These are phyloP conservation scores for Colletotrichum lindemuthianum DNA, from an alignment of 2,329 filamentous ascomycete genomes.

Conservation along the genomic window DNA sequence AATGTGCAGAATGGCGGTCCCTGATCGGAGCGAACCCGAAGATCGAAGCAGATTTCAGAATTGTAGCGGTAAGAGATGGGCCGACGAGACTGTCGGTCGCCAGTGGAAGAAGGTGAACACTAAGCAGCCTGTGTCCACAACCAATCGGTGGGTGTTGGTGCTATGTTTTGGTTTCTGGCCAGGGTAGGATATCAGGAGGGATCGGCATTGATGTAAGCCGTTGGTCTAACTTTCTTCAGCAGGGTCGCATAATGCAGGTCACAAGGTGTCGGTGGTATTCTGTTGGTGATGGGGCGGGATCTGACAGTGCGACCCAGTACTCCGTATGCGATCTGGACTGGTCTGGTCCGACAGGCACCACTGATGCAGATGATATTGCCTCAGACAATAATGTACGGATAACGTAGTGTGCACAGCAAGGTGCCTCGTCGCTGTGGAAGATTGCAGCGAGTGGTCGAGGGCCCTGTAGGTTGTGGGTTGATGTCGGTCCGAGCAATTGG, in stretches of 20 bases:
- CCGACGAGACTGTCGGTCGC: neutral
- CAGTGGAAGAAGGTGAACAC: neutral
- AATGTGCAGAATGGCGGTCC: neutral
- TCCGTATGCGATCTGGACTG: no score
- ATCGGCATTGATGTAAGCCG: slow-evolving; percentile 1
- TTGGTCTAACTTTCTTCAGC: slow-evolving; percentile 3
- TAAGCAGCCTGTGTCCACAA: neutral
- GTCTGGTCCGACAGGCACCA: no score
- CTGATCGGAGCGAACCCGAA: slow-evolving; percentile 20
- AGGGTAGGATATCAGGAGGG: neutral
- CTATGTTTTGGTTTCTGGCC: slow-evolving; percentile 4
- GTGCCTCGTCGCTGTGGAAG: no score
- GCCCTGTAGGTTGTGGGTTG: no score
- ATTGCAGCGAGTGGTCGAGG: no score
- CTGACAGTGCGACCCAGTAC: neutral
- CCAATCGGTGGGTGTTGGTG: neutral
- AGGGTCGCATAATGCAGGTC: slow-evolving; percentile 31
- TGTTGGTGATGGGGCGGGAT: neutral
- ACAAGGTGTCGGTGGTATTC: slow-evolving; percentile 11
- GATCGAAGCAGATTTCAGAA: slow-evolving; percentile 1
- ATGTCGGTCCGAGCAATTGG: no score
- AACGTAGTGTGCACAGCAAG: no score
- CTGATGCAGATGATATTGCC: no score
- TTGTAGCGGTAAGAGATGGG: slow-evolving; percentile 1
- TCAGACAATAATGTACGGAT: no score